Percentiles rank a stretch among this genome's conserved stretches.
Conservation (phyloP, 192 early-diverging fungal species). For the Cetraspora pellucida region DNA sequence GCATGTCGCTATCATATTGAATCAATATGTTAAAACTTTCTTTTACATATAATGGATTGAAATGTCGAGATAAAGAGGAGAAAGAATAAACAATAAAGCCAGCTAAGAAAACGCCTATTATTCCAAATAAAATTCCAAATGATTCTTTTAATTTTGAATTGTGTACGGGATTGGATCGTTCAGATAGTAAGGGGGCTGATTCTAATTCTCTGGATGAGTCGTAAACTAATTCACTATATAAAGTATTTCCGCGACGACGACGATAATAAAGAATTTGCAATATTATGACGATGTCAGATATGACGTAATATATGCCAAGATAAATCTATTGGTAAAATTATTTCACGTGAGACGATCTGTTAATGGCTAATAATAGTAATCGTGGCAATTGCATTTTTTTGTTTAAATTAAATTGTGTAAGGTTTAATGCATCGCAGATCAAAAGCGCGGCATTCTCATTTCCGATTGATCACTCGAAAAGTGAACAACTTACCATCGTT, state of each 20-base stretch:
- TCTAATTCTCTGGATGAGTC: neutral
- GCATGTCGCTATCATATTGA: neutral
- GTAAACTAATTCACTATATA: too few relatives aligned
- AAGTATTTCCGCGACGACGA: too few relatives aligned
- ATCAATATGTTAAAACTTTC: too few relatives aligned
- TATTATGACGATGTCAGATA: neutral
- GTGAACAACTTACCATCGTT: neutral
- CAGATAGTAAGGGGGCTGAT: neutral
- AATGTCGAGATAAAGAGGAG: neutral
- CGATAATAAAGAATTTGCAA: neutral
- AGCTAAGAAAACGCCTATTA: constrained; percentile 49
- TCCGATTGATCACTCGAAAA: too few relatives aligned
- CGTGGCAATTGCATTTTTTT: neutral
- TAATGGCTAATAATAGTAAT: neutral
- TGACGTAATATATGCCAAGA: neutral
- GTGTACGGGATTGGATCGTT: neutral
- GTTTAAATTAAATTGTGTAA: too few relatives aligned
- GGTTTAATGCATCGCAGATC: too few relatives aligned
- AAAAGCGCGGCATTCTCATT: too few relatives aligned
- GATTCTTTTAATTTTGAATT: neutral
- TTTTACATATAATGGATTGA: neutral
- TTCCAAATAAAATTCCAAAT: neutral
- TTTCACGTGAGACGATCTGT: neutral
- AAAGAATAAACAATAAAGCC: neutral
- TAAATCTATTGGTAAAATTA: neutral